Evolutionary conservation across 2,329 filamentous ascomycete genomes (phyloP), one percentile per base, ranked within the genome.

Genomic region (Claviceps fusiformis): DNA sequence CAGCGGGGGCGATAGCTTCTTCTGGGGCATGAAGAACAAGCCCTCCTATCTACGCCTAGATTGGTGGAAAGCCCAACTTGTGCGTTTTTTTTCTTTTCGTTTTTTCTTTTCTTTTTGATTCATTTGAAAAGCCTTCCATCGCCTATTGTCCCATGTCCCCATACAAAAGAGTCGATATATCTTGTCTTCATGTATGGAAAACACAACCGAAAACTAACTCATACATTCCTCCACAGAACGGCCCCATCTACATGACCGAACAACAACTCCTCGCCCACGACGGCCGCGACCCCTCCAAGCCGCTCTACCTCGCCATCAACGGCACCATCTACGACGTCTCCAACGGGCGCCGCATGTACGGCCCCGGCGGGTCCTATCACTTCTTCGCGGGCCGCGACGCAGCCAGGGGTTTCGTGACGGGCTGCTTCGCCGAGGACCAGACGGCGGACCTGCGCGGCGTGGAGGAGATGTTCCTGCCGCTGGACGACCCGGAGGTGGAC

Each of bases 231-330:
- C 39, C 10, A 55, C 61, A 82, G 78, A 65, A 68, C 57, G 76
- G 76, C 1, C 87, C 89, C 15, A 59, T 87, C 52, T 73, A 79
- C 66, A 77, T 97, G 44, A 95, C 89, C 1, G 85, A 87, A 55
- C 74, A 76, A 24, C 77, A 96, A 68, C 83, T 98, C 51, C 69
- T 79, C 49, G 68, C 74, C 52, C 95, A 87, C 76, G 85, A 95
- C 71, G 95, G 93, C 72, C 78, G 74, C 56, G 83, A 95, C 70
- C 74, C 83, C 10, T 68, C 71, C 8, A 82, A 86, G 57, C 93
- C 93, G 7, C 82, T 97, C 68, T 95, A 95, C 74, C 80, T 98
- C 55, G 89, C 90, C 59, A 83, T 98, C 64, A 92, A 93, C 73
- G 85, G 87, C 65, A 87, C 82, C 56, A 87, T 95, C 71, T 93